Evolutionary conservation across 2,329 filamentous ascomycete species (phyloP), one percentile per base, ranked within the genome.

Genomic region (Verticillium albo-atrum): DNA sequence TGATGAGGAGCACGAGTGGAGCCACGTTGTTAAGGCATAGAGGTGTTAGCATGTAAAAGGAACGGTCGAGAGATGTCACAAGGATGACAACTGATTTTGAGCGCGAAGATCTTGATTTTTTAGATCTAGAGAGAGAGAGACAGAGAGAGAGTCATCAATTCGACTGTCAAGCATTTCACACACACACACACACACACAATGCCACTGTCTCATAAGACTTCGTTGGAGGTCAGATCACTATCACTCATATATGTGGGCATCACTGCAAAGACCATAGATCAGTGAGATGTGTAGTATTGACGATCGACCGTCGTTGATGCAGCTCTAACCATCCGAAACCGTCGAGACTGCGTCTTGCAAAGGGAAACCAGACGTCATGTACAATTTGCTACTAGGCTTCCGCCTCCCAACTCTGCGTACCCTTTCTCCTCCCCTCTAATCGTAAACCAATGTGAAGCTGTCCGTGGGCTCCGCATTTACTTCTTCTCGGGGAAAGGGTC

Each of bases 1-100:
- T 64, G 93, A 97, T 65, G 90, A 94, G 75, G 85, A 91, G 72
- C 92, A 97, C 74, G 83, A 88, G 65, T 99, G 95, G 95, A 97
- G 93, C 82, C 88, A 87, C 68, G 66, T 79, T 57, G 56, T 59
- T 76, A 26, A 47, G 42, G 42, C 6, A 10, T 47, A 23, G 20
- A 23, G n/a, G n/a, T n/a, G 10, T 20, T 20, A 7, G 30, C 37
- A 47, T 53, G 5, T 15, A 30, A 27, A 53, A 53, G 26, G 17
- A 53, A 10, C 28, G n/a, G 23, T 17, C 9, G 7, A 25, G 14
- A 28, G 17, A n/a, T 15, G 10, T 10, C 23, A 53, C 9, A 12
- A 23, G 37, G 37, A 47, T 23, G 30, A 47, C 9, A n/a, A 9
- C n/a, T 30, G 12, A 17, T 53, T 53, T 52, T 30, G 14, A 9